A percentile compares a stretch with the other conserved stretches of the same genome.
Conservation (phyloP, 345 rosid genomes). For the Eucalyptus regnans region DNA sequence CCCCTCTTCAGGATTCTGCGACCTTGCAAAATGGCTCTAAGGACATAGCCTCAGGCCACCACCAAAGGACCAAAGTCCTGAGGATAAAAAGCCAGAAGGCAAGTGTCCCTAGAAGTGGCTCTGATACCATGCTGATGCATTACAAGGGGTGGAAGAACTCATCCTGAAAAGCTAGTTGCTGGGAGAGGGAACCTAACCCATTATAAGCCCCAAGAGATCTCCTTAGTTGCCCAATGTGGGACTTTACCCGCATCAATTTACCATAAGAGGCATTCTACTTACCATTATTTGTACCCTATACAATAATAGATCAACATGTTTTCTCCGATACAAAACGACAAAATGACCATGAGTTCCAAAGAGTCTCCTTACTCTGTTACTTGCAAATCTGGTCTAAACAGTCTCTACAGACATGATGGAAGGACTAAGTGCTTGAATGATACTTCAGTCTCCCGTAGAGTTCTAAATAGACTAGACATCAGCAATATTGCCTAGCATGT, state of each 20-base stretch:
- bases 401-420: not conserved
- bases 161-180: not conserved
- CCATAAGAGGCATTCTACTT: not conserved
- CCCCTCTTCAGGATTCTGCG: not conserved
- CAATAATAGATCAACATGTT: not conserved
- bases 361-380: not conserved
- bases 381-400: not conserved
- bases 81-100: not conserved
- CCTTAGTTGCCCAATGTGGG: not conserved
- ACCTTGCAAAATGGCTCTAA: not conserved
- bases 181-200: not conserved
- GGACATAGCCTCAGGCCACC: not conserved
- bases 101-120: not conserved
- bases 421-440: not conserved
- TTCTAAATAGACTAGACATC: not conserved
- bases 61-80: not conserved
- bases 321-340: not conserved
- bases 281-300: not conserved
- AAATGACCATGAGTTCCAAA: not conserved
- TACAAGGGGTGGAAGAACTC: not conserved
- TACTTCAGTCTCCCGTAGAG: not conserved
- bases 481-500: not conserved
- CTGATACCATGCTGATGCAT: not conserved
- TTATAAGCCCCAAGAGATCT: not conserved
- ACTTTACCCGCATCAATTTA: not conserved